These are phyloP conservation scores for Erucastrum elatum DNA, from an alignment of 345 rosid species.

Conservation along the genomic window DNA sequence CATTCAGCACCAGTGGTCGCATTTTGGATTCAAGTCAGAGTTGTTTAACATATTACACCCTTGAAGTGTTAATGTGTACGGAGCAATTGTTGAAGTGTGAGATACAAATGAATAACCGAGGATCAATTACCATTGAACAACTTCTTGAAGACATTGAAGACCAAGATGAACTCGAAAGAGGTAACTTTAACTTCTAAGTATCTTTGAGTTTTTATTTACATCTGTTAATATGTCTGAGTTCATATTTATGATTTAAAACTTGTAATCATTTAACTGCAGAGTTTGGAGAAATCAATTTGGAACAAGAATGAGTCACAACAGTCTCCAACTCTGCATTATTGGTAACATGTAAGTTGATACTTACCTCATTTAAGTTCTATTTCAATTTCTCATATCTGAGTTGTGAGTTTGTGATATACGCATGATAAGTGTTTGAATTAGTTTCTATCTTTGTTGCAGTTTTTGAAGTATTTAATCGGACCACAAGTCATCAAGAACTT, in stretches of 20 bases:
- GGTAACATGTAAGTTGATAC: background rate
- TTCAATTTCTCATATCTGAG: background rate
- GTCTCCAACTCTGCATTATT: background rate
- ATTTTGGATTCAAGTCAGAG: too few species aligned
- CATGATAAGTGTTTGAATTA: background rate
- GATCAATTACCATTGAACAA: too few species aligned
- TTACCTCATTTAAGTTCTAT: background rate
- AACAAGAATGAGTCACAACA: background rate
- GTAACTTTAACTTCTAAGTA: too few species aligned
- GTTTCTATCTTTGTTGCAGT: background rate
- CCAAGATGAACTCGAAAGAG: too few species aligned
- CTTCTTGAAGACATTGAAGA: too few species aligned
- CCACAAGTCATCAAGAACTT: background rate
- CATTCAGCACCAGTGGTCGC: too few species aligned
- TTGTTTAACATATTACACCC: too few species aligned
- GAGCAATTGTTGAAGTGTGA: too few species aligned
- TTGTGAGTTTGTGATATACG: background rate
- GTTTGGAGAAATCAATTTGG: background rate
- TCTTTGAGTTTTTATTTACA: too few species aligned
- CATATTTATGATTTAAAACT: background rate
- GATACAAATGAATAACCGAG: too few species aligned
- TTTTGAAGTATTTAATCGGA: background rate
- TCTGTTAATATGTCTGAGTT: background rate
- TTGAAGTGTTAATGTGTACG: too few species aligned
- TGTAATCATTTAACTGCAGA: background rate